Evolutionary conservation across 2,329 filamentous ascomycete genomes (phyloP).

Genomic region (Fusarium devonianum): DNA sequence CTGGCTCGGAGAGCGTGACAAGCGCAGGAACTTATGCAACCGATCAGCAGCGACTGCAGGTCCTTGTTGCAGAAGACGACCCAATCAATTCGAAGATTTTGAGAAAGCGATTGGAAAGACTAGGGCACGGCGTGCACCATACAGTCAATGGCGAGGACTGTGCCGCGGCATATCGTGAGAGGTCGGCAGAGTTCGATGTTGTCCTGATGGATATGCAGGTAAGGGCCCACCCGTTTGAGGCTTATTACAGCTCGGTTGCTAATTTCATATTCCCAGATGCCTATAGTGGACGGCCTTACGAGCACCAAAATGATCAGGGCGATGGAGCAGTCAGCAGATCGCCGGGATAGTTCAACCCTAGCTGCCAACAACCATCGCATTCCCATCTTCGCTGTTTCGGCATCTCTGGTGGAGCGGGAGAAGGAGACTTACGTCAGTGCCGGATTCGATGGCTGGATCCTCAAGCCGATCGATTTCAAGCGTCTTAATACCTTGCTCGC

Average conservation of each 20-base stretch:
- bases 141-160: slow-evolving; percentile 89
- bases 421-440: slow-evolving; percentile 73
- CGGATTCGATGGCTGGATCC: slow-evolving; percentile 90
- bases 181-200: slow-evolving; percentile 71
- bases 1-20: slow-evolving; percentile 35
- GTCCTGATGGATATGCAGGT: slow-evolving; percentile 95
- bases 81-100: slow-evolving; percentile 86
- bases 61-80: slow-evolving; percentile 87
- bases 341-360: slow-evolving; percentile 62
- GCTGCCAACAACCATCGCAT: slow-evolving; percentile 69
- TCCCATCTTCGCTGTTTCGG: slow-evolving; percentile 87
- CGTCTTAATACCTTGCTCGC: slow-evolving; percentile 72
- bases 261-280: slow-evolving; percentile 73
- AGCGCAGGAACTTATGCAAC: slow-evolving; percentile 32
- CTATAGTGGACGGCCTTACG: slow-evolving; percentile 83
- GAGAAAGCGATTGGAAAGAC: slow-evolving; percentile 78
- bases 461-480: slow-evolving; percentile 86
- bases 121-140: slow-evolving; percentile 74
- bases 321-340: slow-evolving; percentile 64
- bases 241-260: background rate
- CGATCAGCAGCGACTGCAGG: slow-evolving; percentile 54
- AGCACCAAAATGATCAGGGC: slow-evolving; percentile 85
- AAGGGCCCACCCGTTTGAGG: slow-evolving; percentile 41
- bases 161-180: slow-evolving; percentile 71
- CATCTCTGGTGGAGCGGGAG: slow-evolving; percentile 77